Conservation (phyloP, 2,329 filamentous ascomycete genomes). For the Zelopaecilomyces penicillatus region DNA sequence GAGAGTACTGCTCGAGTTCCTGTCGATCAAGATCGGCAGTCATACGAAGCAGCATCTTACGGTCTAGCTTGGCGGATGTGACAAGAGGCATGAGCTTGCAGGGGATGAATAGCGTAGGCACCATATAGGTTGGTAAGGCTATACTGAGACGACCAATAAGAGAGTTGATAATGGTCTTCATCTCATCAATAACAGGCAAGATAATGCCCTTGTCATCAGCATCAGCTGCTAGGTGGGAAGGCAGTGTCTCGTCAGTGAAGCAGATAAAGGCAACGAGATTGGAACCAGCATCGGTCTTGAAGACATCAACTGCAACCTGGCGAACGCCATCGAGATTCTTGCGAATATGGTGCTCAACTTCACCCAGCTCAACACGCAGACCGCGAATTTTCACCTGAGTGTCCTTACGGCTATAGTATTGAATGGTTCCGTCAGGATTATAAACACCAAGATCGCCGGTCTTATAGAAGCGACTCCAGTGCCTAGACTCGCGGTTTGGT, state of each 20-base stretch:
- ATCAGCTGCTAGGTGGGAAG: constrained; percentile 2
- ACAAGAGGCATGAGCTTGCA: neutral
- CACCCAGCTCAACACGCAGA: neutral
- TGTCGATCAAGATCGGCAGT: neutral
- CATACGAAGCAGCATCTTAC: neutral
- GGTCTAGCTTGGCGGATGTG: neutral
- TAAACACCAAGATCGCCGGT: constrained; percentile 3
- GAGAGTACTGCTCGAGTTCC: constrained; percentile 4
- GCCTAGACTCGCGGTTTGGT: neutral
- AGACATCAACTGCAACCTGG: no score
- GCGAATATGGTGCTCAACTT: constrained; percentile 2
- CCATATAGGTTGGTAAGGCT: neutral
- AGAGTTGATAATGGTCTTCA: no score
- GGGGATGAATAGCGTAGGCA: neutral
- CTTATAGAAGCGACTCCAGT: constrained; percentile 4
- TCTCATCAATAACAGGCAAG: no score
- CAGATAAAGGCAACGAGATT: no score
- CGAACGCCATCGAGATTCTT: no score
- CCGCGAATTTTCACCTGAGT: no score
- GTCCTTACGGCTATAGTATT: neutral
- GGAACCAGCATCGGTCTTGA: no score
- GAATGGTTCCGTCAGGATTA: neutral
- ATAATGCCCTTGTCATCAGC: no score
- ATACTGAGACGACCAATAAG: no score
- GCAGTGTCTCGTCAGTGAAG: constrained; percentile 1